Percentiles rank a stretch among this genome's conserved stretches.
phyloP scores from a whole-genome alignment of 2,329 filamentous ascomycete genomes.

The Aureobasidium leucospermi region DNA sequence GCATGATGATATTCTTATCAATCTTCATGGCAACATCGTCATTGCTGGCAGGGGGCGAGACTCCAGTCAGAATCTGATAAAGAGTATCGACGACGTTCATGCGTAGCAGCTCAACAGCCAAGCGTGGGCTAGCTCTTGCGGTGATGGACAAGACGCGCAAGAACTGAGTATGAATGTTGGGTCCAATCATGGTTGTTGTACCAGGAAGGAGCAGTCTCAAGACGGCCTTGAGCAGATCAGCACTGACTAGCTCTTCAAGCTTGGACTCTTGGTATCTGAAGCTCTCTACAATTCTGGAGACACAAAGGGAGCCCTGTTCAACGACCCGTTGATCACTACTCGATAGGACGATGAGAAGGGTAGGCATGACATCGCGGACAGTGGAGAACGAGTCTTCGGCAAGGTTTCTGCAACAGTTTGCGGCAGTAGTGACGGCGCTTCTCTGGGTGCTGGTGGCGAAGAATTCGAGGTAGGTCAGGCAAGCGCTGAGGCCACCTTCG shows the following conservation, averaged over 20 bases:
- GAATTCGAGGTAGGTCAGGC: constrained; percentile 91
- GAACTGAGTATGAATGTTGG: constrained; percentile 94
- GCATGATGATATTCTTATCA: constrained; percentile 97
- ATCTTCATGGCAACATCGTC: constrained; percentile 78
- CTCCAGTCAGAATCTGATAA: constrained; percentile 93
- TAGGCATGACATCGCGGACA: constrained; percentile 93
- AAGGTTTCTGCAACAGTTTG: constrained; percentile 96
- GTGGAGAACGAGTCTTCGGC: constrained; percentile 88
- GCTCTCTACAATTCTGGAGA: constrained; percentile 92
- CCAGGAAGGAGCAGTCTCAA: constrained; percentile 83
- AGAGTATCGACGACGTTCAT: constrained; percentile 96
- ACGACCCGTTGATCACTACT: constrained; percentile 96
- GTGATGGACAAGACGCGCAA: constrained; percentile 85
- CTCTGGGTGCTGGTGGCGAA: constrained; percentile 95
- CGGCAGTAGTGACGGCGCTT: constrained; percentile 92
- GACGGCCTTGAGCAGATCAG: constrained; percentile 76
- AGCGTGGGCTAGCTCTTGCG: constrained; percentile 74
- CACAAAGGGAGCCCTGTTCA: constrained; percentile 91
- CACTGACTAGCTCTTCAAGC: constrained; percentile 85
- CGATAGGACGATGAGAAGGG: constrained; percentile 76
- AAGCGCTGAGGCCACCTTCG: constrained; percentile 92
- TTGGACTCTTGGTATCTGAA: constrained; percentile 84
- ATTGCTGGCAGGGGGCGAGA: constrained; percentile 75
- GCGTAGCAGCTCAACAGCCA: constrained; percentile 87
- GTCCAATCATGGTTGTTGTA: constrained; percentile 88